phyloP scores from a whole-genome alignment of 1,284 basidiomycete species.

The Ceraceosorus guamensis region DNA sequence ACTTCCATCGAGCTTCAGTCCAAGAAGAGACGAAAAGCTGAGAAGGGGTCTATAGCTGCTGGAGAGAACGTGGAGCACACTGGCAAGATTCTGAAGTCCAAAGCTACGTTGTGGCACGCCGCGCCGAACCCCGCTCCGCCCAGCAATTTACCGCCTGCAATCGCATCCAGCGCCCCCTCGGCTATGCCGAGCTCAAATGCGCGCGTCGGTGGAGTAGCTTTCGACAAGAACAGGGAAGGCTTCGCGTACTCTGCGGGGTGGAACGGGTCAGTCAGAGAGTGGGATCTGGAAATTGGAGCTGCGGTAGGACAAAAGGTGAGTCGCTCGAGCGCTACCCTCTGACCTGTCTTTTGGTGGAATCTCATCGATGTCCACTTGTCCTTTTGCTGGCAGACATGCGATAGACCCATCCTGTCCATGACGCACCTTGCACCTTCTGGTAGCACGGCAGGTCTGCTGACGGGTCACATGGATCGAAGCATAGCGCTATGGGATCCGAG shows the following conservation, averaged over 20 bases:
- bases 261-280: slow-evolving; percentile 37
- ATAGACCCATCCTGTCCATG: slow-evolving; percentile 32
- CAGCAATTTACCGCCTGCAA: not conserved
- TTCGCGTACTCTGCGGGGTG: slow-evolving; percentile 29
- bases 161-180: not conserved
- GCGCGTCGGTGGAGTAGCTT: slow-evolving; percentile 23
- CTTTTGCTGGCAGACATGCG: slow-evolving; percentile 4
- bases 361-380: too few species aligned
- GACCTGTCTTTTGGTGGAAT: too few species aligned
- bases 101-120: not conserved
- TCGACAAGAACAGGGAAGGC: slow-evolving; percentile 11
- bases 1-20: not conserved
- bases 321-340: too few species aligned
- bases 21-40: not conserved
- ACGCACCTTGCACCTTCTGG: not conserved
- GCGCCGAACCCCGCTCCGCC: not conserved
- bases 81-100: not conserved
- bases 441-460: slow-evolving; percentile 9
- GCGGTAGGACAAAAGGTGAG: too few species aligned
- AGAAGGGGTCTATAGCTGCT: not conserved
- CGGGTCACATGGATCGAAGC: slow-evolving; percentile 36
- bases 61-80: not conserved
- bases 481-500: slow-evolving; percentile 41
- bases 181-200: slow-evolving; percentile 23
- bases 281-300: slow-evolving; percentile 21